Evolutionary conservation across 2,329 filamentous ascomycete genomes (phyloP), one percentile per base, ranked within the genome.

Genomic region (Beauveria scarabaeidicola): DNA sequence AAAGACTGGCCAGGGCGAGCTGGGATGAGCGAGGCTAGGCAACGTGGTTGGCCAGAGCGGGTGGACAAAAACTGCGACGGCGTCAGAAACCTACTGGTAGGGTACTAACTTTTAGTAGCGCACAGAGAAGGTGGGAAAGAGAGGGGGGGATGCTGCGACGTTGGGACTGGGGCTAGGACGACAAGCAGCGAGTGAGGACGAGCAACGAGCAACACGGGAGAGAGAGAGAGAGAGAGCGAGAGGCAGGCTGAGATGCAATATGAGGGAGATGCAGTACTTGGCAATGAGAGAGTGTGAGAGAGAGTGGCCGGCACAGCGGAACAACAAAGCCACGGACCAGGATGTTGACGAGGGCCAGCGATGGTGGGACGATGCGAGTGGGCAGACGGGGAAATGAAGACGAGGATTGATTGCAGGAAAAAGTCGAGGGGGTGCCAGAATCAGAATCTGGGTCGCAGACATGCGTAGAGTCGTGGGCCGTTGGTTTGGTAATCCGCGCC

Each of bases 321-420:
- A 48, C 47, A 38, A 43, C 38, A 52, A 38, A 58, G 55, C 55
- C 55, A 58, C 32, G 25, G 15, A 59, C 57, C 19, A 59, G 57
- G 57, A 40, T 52, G 48, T 27, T 29, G 32, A 60, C 27, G 46
- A 44, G 44, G 32, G 46, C 43, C 44, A 55, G 58, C 44, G 52
- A 60, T 60, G 58, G 58, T 60, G 58, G 58, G 58, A 60, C 58
- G 58, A 60, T 53, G 52, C 32, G 58, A 47, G 52, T 60, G 58
- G 58, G 52, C 58, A 41, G 52, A 56, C 53, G 44, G 44, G 52
- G 58, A 60, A 59, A 55, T 51, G 58, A 60, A 58, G 57, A 52
- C 50, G 52, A 51, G 38, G 48, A 36, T 36, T 36, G 27, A 46
- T 54, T 43, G 52, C 44, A 36, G 51, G 23, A 50, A 58, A 48